phyloP scores from a whole-genome alignment of 352 stramenopile species.

The Pythium inflatum region DNA sequence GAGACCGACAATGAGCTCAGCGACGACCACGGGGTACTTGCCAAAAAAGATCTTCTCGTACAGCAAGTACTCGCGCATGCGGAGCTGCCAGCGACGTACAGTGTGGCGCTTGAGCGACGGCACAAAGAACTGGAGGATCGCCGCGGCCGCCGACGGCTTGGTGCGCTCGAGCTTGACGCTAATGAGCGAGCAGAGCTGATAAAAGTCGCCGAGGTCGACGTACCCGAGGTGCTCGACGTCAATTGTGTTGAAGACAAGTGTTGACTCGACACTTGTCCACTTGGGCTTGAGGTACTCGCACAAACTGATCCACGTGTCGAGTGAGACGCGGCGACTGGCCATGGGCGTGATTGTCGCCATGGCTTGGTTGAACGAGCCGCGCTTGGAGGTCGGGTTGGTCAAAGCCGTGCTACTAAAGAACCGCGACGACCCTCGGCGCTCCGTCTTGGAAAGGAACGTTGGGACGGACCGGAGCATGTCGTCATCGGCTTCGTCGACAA shows the following conservation, averaged over 20 bases:
- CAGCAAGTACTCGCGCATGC: slow-evolving; percentile 57
- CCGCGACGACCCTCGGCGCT: slow-evolving; percentile 63
- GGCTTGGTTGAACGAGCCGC: slow-evolving; percentile 42
- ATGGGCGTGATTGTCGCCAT: slow-evolving; percentile 48
- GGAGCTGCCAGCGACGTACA: slow-evolving; percentile 52
- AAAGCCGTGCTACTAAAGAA: slow-evolving; percentile 50
- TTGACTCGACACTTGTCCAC: slow-evolving; percentile 72
- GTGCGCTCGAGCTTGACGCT: slow-evolving; percentile 68
- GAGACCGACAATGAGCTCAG: slow-evolving; percentile 71
- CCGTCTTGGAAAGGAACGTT: slow-evolving; percentile 27
- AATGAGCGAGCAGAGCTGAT: slow-evolving; percentile 77
- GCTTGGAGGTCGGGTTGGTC: slow-evolving; percentile 35
- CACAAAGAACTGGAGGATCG: slow-evolving; percentile 46
- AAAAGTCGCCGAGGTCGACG: slow-evolving; percentile 72
- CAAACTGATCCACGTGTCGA: slow-evolving; percentile 73
- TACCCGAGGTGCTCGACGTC: slow-evolving; percentile 68
- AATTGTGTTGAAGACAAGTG: slow-evolving; percentile 81
- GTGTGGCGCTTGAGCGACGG: slow-evolving; percentile 45
- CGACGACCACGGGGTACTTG: slow-evolving; percentile 71
- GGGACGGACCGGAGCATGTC: slow-evolving; percentile 8
- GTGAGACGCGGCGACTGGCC: slow-evolving; percentile 57
- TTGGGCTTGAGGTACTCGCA: slow-evolving; percentile 78
- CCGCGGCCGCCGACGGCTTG: slow-evolving; percentile 45
- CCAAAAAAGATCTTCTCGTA: slow-evolving; percentile 66
- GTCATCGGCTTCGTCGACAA: slow-evolving; percentile 34